phyloP scores from a whole-genome alignment of 2,329 filamentous ascomycete species.

The Calycina marina region DNA sequence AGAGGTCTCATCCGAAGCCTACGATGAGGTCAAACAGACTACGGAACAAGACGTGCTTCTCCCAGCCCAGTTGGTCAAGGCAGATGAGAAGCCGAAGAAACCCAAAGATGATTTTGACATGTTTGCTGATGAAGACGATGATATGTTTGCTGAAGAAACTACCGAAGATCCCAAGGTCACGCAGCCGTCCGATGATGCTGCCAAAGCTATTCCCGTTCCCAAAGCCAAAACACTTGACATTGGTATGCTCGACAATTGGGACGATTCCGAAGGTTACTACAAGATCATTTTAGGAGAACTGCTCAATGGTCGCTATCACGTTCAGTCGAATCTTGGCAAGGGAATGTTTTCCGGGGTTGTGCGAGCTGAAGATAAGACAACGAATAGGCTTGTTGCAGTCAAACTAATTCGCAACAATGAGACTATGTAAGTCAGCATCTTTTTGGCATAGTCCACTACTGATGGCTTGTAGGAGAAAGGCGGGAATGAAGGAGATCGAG shows the following conservation, averaged over 20 bases:
- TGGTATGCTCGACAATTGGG: conserved; percentile 80
- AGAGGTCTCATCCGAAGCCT: conserved; percentile 36
- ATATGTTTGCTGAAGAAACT: conserved; percentile 45
- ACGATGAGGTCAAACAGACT: conserved; percentile 41
- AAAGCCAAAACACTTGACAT: conserved; percentile 45
- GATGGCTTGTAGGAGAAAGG: conserved; percentile 45
- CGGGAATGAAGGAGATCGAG: conserved; percentile 85
- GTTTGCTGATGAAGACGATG: conserved; percentile 70
- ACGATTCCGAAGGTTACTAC: conserved; percentile 92
- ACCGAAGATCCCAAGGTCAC: conserved; percentile 23
- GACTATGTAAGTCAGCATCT: conserved; percentile 41
- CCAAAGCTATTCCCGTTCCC: conserved; percentile 29
- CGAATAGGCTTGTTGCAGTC: conserved; percentile 70
- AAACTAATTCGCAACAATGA: conserved; percentile 98
- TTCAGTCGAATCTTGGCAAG: conserved; percentile 75
- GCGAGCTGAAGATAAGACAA: conserved; percentile 64
- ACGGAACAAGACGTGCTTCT: conserved; percentile 35
- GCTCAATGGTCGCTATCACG: conserved; percentile 75
- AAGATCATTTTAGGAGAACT: conserved; percentile 87
- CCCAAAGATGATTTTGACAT: conserved; percentile 62
- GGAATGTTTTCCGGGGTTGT: conserved; percentile 98
- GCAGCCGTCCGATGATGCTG: conserved; percentile 26
- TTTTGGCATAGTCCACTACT: conserved; percentile 9
- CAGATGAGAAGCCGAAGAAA: conserved; percentile 27
- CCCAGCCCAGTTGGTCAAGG: conserved; percentile 20